Conservation (phyloP, 306 rosid species). For the Acacia acuminata region DNA sequence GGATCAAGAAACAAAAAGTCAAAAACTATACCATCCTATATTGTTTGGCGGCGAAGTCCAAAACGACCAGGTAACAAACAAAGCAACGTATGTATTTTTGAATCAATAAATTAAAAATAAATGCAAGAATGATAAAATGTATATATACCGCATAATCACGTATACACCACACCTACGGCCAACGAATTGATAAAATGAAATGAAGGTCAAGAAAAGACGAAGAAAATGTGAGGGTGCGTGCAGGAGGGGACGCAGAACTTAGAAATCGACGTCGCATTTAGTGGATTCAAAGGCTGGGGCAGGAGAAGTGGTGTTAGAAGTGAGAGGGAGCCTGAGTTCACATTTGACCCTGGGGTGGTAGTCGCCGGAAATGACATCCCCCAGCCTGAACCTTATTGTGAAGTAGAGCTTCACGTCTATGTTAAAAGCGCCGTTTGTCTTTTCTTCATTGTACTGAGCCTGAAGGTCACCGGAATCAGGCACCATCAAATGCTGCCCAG, state of each 20-base stretch:
- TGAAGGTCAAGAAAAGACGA: background rate
- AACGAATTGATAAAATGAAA: background rate
- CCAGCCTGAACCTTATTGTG: slow-evolving; percentile 49
- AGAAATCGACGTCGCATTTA: slow-evolving; percentile 35
- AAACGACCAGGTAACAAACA: too few relatives aligned
- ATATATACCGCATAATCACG: too few relatives aligned
- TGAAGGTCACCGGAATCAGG: background rate
- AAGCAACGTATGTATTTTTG: too few relatives aligned
- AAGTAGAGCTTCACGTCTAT: slow-evolving; percentile 53
- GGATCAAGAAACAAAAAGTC: too few relatives aligned
- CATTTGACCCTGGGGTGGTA: slow-evolving; percentile 52
- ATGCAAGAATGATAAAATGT: too few relatives aligned
- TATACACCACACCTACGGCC: too few relatives aligned
- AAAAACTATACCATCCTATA: too few relatives aligned
- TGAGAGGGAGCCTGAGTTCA: slow-evolving; percentile 52
- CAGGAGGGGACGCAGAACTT: background rate
- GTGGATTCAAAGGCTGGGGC: slow-evolving; percentile 36
- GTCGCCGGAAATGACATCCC: slow-evolving; percentile 21
- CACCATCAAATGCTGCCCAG: slow-evolving; percentile 36
- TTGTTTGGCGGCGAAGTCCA: too few relatives aligned
- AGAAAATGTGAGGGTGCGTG: background rate
- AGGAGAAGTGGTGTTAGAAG: slow-evolving; percentile 24
- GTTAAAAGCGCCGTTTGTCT: slow-evolving; percentile 24
- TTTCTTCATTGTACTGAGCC: slow-evolving; percentile 36
- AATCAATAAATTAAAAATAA: too few relatives aligned